phyloP scores from a whole-genome alignment of 2,329 filamentous ascomycete genomes.

The Podosphaera leucotricha region DNA sequence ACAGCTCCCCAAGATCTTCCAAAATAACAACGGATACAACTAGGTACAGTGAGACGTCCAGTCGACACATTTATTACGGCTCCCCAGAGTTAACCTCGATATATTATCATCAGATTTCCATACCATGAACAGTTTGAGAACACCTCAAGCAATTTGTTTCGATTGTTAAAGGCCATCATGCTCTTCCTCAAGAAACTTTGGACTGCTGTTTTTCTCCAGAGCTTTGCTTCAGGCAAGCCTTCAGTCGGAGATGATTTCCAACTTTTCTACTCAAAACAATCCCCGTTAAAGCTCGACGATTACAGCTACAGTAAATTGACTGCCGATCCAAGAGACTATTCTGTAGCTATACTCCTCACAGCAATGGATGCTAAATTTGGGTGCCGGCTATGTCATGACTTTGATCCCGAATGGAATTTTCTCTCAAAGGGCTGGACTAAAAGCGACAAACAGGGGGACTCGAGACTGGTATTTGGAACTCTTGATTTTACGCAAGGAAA shows the following conservation, averaged over 20 bases:
- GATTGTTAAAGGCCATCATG: constrained; percentile 26
- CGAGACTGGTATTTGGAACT: constrained; percentile 54
- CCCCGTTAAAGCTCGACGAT: constrained; percentile 60
- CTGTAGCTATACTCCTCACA: constrained; percentile 60
- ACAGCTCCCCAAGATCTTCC: no score
- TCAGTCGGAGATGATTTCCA: constrained; percentile 41
- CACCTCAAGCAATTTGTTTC: neutral
- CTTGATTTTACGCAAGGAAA: constrained; percentile 76
- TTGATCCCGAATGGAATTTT: constrained; percentile 85
- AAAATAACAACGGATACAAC: no score
- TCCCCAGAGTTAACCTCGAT: no score
- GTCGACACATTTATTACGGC: no score
- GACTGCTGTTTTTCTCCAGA: neutral
- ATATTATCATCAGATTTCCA: neutral
- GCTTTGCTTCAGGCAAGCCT: constrained; percentile 38
- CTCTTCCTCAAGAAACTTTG: constrained; percentile 26
- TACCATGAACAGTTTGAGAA: neutral
- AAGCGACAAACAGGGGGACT: constrained; percentile 53
- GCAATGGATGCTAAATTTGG: constrained; percentile 65
- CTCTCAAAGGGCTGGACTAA: constrained; percentile 69
- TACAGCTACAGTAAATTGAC: constrained; percentile 53
- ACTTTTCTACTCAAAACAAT: constrained; percentile 42
- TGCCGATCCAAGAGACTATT: constrained; percentile 58
- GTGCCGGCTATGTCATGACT: constrained; percentile 68
- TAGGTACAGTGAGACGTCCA: no score